phyloP scores from a whole-genome alignment of 2,329 filamentous ascomycete genomes.

The Parafenestella ontariensis region DNA sequence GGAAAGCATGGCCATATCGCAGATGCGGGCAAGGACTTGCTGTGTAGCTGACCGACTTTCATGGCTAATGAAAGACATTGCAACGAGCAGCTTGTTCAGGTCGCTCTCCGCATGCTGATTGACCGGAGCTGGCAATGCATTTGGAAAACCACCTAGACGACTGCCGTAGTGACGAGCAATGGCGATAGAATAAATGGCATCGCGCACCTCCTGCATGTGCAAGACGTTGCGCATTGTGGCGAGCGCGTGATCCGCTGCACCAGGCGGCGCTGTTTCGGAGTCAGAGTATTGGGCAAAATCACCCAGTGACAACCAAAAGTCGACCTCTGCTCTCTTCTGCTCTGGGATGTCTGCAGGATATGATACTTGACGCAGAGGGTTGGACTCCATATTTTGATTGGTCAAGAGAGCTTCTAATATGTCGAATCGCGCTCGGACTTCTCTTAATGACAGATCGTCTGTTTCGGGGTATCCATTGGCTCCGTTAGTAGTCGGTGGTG shows the following conservation, averaged over 20 bases:
- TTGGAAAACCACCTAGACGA: conserved; percentile 57
- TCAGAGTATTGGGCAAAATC: conserved; percentile 72
- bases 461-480: conserved; percentile 46
- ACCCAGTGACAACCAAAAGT: conserved; percentile 84
- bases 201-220: conserved; percentile 83
- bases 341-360: conserved; percentile 54
- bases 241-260: conserved; percentile 71
- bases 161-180: conserved; percentile 78
- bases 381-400: conserved; percentile 69
- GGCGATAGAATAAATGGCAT: conserved; percentile 88
- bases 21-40: conserved; percentile 57
- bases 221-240: conserved; percentile 72
- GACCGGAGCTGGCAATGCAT: conserved; percentile 41
- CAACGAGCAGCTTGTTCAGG: conserved; percentile 55
- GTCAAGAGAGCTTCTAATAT: conserved; percentile 80
- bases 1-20: conserved; percentile 57
- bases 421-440: conserved; percentile 70
- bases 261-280: conserved; percentile 63
- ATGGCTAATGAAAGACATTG: conserved; percentile 56
- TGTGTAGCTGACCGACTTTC: conserved; percentile 55
- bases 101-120: conserved; percentile 45
- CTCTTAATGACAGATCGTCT: conserved; percentile 68
- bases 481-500: conserved; percentile 47
- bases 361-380: conserved; percentile 62
- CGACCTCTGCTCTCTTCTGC: conserved; percentile 61